Evolutionary conservation across 148 eudicot genomes (phyloP), one percentile per base, ranked within the genome.

Genomic region (Diospyros lotus): DNA sequence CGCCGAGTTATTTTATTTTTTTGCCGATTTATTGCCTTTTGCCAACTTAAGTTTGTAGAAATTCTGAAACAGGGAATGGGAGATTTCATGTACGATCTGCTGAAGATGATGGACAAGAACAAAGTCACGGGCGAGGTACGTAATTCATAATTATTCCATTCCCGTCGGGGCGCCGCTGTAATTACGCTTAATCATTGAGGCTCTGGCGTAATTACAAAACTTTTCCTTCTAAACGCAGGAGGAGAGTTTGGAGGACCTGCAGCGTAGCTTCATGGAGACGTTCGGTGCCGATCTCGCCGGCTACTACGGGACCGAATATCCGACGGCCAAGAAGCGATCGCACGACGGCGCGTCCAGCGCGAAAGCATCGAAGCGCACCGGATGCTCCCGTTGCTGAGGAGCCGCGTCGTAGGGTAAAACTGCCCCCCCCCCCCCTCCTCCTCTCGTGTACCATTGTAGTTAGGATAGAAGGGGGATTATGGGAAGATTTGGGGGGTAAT

Each of bases 161-260:
- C n/a, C n/a, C n/a, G n/a, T n/a, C n/a, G n/a, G n/a, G n/a, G n/a
- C n/a, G n/a, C n/a, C n/a, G n/a, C n/a, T n/a, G n/a, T n/a, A n/a
- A n/a, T n/a, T n/a, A n/a, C n/a, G n/a, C n/a, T n/a, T n/a, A n/a
- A n/a, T n/a, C n/a, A n/a, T n/a, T n/a, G n/a, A n/a, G n/a, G n/a
- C n/a, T n/a, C n/a, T n/a, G n/a, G n/a, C n/a, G n/a, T n/a, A 48
- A 7, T 48, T 48, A 48, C 4, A 7, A 48, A 48, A 48, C 7
- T 3, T 7, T 48, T 3, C 7, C 4, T 4, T 48, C 52, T 4
- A 48, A 48, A 48, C 7, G 52, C 7, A 88, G 95, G 77, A 76
- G 75, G 97, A 94, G 69, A 91, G 87, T 74, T 54, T 89, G 75
- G 98, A 94, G 81, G 98, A 94, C 69, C 86, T 94, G 63, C 98